Base-by-base conservation (phyloP, 1,139 yeast genomes). In the Debaryomycetaceae sp. region DNA sequence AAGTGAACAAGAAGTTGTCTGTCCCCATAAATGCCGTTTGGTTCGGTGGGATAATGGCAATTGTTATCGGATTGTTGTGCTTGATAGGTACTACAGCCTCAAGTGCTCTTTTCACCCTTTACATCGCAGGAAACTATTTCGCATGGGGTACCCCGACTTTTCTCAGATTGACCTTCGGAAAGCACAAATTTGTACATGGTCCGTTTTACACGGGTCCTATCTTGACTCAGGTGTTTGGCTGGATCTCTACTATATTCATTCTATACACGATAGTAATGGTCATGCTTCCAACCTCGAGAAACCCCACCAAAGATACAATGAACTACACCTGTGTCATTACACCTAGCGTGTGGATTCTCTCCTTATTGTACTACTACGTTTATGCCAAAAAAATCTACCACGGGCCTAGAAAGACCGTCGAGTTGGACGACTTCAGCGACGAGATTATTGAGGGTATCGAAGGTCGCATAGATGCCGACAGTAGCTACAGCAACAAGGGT, bases 141-240 rank as follows among this genome's bases (percentile, higher is more conserved):
- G 75, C 84, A 2, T 80, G 84, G 83, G 67, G 75, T 38, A 64
- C 73, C 14, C 86, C 87, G 31, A 73, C 79, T 33, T 59, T 78
- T 38, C 59, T 78, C 41, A 65, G 79, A 44, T 52, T 76, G 40
- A 65, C 78, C 3, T 51, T 54, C 34, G 80, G 79, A 36, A 67
- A 62, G 40, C 64, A 70, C 36, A 61, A 70, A 36, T 79, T 79
- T 54, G 66, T 58, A 13, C 86, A 85, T 0, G 87, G 87, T 16
- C 71, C 75, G 6, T 81, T 81, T 52, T 78, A 75, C 53, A 54
- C 78, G 44, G 86, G 86, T 17, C 56, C 61, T 8, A 47, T 63
- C 16, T 54, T 67, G 44, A 75, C 82, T 1, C 67, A 69, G 17
- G 47, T 73, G 9, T 54, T 73, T 28, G 72, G 71, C 18, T 66